These are phyloP conservation scores for Aspergillus aculeatus DNA, from an alignment of 2,329 filamentous ascomycete species.

Conservation along the genomic window DNA sequence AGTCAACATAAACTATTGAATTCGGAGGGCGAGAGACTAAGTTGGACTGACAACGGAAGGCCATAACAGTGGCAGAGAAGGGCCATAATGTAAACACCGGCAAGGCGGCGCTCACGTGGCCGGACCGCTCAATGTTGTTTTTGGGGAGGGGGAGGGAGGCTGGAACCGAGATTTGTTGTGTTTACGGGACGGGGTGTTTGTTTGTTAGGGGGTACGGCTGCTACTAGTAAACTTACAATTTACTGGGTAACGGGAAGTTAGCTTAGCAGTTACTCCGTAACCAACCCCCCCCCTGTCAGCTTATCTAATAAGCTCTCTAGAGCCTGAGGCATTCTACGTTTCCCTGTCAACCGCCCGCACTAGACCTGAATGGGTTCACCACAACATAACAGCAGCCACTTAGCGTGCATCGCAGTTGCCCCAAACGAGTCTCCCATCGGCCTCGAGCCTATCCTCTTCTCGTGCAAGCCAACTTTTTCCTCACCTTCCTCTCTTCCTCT, in stretches of 20 bases:
- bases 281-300: background rate
- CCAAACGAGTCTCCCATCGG: constrained; percentile 30
- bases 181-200: background rate
- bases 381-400: constrained; percentile 42
- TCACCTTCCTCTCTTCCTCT: constrained; percentile 1
- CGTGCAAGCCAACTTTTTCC: constrained; percentile 20
- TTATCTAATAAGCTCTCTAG: background rate
- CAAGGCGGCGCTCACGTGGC: background rate
- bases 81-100: constrained; percentile 5
- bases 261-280: no score
- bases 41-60: constrained; percentile 5
- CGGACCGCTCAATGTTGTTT: background rate
- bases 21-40: background rate
- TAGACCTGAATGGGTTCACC: constrained; percentile 32
- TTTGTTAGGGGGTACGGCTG: constrained; percentile 5
- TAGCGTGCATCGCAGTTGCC: constrained; percentile 36
- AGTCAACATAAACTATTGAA: background rate
- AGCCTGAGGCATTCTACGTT: constrained; percentile 34
- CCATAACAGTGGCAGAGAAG: background rate
- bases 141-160: no score
- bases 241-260: background rate
- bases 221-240: background rate
- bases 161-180: background rate
- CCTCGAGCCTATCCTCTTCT: constrained; percentile 24
- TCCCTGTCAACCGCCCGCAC: constrained; percentile 39